Base-by-base conservation (phyloP, 2,329 filamentous ascomycete genomes). In the Mariannaea sp. region DNA sequence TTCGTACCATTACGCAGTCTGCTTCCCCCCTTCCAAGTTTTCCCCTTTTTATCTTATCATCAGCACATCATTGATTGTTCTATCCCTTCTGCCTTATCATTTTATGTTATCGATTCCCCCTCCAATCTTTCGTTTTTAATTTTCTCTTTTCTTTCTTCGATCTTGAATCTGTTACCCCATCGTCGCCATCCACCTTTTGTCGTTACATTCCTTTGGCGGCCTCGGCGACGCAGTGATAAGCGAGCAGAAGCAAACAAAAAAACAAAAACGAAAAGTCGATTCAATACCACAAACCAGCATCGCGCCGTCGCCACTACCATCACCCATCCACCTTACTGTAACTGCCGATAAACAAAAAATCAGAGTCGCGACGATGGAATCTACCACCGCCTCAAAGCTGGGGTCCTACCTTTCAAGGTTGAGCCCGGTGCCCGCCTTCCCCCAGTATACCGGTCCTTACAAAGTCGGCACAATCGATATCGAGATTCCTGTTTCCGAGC, bases 391-490 rank as follows among this genome's bases (percentile, higher is more conserved):
- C 52, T 56, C 71, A 53, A 77, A 74, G 63, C 71, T 81, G 65
- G 70, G 74, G 39, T 71, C 75, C 8, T 76, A 80, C 55, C 65
- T 83, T n/a, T 77, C 80, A 12, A 76, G 75, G 38, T 72, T 89
- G 61, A 90, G 81, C 65, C 88, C 88, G 1, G 76, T 91, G 4
- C 90, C 90, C 1, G 71, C 79, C 1, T 92, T 95, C 53, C 87
- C 90, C 4, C 76, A 84, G 4, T 93, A 92, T 68, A 86, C 86
- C 1, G 91, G 87, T 0, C 83, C 83, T 0, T 87, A 88, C 68
- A 79, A 80, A 57, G 86, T 90, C 33, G 86, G 87, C 20, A 87
- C 83, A 10, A 77, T 88, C 67, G 90, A 95, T 65, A 79, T 93
- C 59, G 91, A 96, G 74, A 83, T 95, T 13, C 88, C 90, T 36